Evolutionary conservation across 1,284 basidiomycete genomes (phyloP).

Genomic region (Apiotrichum gamsii): DNA sequence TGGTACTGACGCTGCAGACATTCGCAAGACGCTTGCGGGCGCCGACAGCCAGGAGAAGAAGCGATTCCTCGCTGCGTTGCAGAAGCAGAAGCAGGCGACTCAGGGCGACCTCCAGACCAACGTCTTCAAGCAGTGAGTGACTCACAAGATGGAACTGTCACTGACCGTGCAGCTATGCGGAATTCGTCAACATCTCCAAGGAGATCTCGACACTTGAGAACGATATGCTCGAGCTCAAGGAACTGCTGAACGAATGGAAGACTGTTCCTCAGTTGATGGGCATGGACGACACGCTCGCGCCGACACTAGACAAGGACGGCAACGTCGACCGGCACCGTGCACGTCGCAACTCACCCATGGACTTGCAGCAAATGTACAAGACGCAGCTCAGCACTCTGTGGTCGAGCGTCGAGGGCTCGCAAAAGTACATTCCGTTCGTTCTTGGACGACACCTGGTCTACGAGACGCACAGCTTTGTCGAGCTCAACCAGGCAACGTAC

Average conservation of each 20-base stretch:
- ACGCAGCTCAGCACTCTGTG: slow-evolving; percentile 89
- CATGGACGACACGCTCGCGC: slow-evolving; percentile 60
- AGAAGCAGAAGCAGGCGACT: slow-evolving; percentile 35
- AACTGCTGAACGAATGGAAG: slow-evolving; percentile 89
- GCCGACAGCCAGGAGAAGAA: slow-evolving; percentile 46
- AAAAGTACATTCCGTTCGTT: slow-evolving; percentile 85
- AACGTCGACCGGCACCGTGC: slow-evolving; percentile 53
- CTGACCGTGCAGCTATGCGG: slow-evolving; percentile 64
- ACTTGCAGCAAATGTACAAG: slow-evolving; percentile 87
- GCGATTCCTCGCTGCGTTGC: slow-evolving; percentile 41
- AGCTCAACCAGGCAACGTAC: slow-evolving; percentile 92
- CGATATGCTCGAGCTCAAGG: slow-evolving; percentile 95
- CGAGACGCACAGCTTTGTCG: slow-evolving; percentile 76
- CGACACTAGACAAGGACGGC: slow-evolving; percentile 40
- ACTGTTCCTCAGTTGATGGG: slow-evolving; percentile 86
- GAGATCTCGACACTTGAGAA: slow-evolving; percentile 95
- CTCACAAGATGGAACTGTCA: neutral
- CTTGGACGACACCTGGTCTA: slow-evolving; percentile 84
- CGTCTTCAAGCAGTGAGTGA: slow-evolving; percentile 80
- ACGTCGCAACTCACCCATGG: slow-evolving; percentile 81
- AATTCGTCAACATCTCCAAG: slow-evolving; percentile 94
- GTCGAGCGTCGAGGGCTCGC: slow-evolving; percentile 87
- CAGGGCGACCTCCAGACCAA: slow-evolving; percentile 51
- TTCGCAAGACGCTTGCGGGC: slow-evolving; percentile 35
- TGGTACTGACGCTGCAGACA: slow-evolving; percentile 3